Percentiles rank a stretch among this genome's conserved stretches.
phyloP scores from a whole-genome alignment of 2,329 filamentous ascomycete species.

The Exutisphaerella laricina region DNA sequence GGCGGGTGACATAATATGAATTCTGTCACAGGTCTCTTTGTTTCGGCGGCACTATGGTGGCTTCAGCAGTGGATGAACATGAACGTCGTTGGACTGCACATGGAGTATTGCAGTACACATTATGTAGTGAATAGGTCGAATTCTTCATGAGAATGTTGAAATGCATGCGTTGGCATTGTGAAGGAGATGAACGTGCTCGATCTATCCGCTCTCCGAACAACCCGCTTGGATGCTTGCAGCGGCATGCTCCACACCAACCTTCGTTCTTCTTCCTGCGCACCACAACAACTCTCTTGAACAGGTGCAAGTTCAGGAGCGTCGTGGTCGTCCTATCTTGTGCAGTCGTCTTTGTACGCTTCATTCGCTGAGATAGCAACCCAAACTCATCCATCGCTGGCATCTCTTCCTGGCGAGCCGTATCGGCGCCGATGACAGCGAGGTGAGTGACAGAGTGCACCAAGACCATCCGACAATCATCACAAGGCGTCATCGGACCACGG shows the following conservation, averaged over 20 bases:
- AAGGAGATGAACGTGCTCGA: not conserved
- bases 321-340: constrained; percentile 15
- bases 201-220: not conserved
- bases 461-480: constrained; percentile 26
- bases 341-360: constrained; percentile 9
- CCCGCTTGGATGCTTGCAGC: not conserved
- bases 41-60: constrained; percentile 14
- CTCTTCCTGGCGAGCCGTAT: constrained; percentile 2
- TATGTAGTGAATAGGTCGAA: not conserved
- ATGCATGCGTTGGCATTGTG: not conserved
- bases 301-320: constrained; percentile 7
- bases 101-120: not conserved
- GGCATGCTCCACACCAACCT: constrained; percentile 1
- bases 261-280: not conserved
- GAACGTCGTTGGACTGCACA: constrained; percentile 1
- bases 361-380: constrained; percentile 9
- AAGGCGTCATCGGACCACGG: constrained; percentile 17
- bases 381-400: not conserved
- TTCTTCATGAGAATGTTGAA: not conserved
- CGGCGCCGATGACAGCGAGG: constrained; percentile 24
- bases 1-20: constrained; percentile 10
- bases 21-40: constrained; percentile 14
- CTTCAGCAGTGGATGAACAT: constrained; percentile 6
- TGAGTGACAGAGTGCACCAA: constrained; percentile 17
- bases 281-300: constrained; percentile 8